Conservation (phyloP, 2,329 filamentous ascomycete species). For the Penicillium sp. region DNA sequence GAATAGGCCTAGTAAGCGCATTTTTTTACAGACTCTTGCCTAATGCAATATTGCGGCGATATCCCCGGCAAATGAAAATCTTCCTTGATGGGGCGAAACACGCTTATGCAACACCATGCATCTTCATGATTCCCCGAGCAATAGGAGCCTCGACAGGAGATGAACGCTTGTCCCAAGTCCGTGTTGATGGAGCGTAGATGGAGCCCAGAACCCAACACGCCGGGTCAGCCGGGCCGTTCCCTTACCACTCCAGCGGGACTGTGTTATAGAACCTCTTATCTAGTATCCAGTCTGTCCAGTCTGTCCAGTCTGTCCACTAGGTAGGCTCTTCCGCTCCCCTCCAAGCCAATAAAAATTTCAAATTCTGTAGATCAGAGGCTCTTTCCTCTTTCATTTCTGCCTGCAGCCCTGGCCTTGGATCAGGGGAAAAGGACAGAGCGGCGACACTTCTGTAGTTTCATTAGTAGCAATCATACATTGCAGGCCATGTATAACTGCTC, state of each 20-base stretch:
- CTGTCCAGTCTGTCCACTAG: not conserved
- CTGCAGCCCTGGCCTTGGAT: not conserved
- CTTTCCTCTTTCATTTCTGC: not conserved
- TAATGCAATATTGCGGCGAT: not conserved
- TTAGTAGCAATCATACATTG: too few relatives aligned
- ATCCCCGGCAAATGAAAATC: not conserved
- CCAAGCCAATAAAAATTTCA: not conserved
- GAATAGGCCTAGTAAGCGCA: not conserved
- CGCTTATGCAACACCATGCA: constrained; percentile 1
- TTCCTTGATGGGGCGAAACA: not conserved
- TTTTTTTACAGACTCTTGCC: not conserved
- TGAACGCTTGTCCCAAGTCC: not conserved
- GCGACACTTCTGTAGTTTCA: not conserved
- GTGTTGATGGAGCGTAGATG: not conserved
- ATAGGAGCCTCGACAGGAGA: not conserved
- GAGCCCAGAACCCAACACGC: not conserved
- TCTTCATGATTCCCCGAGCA: not conserved
- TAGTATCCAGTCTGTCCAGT: not conserved
- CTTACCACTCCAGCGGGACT: not conserved
- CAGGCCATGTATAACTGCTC: not conserved
- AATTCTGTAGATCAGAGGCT: not conserved
- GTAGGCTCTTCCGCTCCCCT: not conserved
- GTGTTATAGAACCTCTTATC: not conserved
- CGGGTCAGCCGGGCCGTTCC: not conserved
- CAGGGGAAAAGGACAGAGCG: not conserved